Base-by-base conservation (phyloP, 345 rosid genomes). In the Abelmoschus esculentus region DNA sequence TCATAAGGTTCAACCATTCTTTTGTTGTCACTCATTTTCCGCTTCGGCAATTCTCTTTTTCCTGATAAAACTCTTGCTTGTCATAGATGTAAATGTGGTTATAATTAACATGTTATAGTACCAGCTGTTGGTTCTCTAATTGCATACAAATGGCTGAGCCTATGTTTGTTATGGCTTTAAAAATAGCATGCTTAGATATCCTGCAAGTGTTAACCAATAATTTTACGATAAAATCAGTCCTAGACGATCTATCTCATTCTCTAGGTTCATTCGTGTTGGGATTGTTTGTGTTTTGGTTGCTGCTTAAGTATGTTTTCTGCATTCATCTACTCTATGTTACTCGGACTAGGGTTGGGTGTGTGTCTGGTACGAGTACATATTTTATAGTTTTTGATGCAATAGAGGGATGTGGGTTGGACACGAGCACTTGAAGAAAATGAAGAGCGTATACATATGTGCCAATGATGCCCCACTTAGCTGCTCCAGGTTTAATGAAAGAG, bases 131-230 rank as follows among this genome's bases (percentile, higher is more conserved):
- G 69, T 9, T 26, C 55, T 65, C 19, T 26, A 18, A 26, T 46
- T 65, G 69, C 55, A 46, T 65, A 46, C 19, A 22, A 56, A 56
- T 56, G 60, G 38, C 55, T 44, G 19, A 26, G 69, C 54, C 55
- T 13, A 19, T 46, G 12, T 14, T 65, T 65, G 36, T 65, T 7
- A 46, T 46, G 36, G 55, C 69, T 46, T 65, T 18, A 53, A 17
- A 22, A 46, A 46, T 11, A 65, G 26, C 69, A 22, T 11, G 60
- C 60, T 13, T 44, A 38, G 31, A n/a, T 4, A 12, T 61, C 47
- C 49, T 36, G 7, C 66, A 36, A 17, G 8, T 32, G 64, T 59
- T 59, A 59, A 59, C 5, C 49, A 0, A 36, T 61, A 36, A 13
- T 36, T 36, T 36, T 36, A 12, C 36, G 49, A 36, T 61, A 38